These are phyloP conservation scores for Penicillium alfredii DNA, from an alignment of 495 filamentous ascomycete genomes.

Conservation along the genomic window DNA sequence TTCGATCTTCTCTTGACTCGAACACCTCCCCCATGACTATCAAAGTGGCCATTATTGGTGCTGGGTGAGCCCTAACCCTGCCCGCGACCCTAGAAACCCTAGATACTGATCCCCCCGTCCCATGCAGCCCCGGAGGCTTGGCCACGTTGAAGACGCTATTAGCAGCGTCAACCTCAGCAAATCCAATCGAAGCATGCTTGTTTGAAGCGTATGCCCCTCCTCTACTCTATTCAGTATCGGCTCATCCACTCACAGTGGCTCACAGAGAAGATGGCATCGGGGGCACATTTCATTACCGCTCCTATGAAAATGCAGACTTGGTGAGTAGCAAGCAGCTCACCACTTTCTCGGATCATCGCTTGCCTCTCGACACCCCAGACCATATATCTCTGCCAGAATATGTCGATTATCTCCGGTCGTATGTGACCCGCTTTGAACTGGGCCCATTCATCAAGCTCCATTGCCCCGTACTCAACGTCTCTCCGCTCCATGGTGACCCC, in stretches of 20 bases:
- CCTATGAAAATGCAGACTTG: conserved; percentile 14
- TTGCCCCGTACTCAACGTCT: conserved; percentile 8
- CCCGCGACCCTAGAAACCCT: too few species aligned
- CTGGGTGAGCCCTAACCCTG: neutral
- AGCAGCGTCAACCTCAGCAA: conserved; percentile 10
- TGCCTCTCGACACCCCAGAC: conserved; percentile 10
- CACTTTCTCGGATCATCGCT: conserved; percentile 15
- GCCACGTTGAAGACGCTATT: conserved; percentile 14
- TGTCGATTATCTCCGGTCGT: conserved; percentile 14
- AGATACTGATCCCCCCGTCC: neutral
- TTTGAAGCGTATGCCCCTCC: conserved; percentile 10
- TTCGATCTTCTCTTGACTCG: neutral
- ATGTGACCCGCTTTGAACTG: conserved; percentile 11
- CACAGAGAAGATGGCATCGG: conserved; percentile 10
- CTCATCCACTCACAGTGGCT: neutral
- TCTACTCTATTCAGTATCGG: neutral
- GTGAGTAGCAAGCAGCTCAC: conserved; percentile 15
- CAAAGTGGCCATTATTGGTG: neutral
- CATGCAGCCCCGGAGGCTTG: conserved; percentile 4
- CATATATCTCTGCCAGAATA: conserved; percentile 14
- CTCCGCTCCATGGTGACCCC: conserved; percentile 2
- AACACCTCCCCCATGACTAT: too few species aligned
- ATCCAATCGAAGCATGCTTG: conserved; percentile 12
- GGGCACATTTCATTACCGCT: conserved; percentile 16
- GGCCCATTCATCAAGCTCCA: conserved; percentile 10